Evolutionary conservation across 2,329 filamentous ascomycete species (phyloP).

Genomic region (Neonectria punicea): DNA sequence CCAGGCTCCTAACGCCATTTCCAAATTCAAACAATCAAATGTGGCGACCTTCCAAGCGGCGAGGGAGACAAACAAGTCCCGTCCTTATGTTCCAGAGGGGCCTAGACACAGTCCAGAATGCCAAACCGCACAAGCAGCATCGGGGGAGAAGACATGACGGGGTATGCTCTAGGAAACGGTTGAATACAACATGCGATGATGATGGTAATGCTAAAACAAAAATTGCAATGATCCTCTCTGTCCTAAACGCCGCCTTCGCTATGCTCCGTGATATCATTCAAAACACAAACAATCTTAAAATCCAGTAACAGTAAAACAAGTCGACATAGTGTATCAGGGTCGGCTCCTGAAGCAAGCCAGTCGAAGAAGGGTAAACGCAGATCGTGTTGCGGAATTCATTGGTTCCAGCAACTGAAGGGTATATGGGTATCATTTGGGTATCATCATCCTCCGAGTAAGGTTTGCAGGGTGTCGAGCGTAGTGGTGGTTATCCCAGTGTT

Average conservation of each 20-base stretch:
- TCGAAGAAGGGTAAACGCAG: slow-evolving; percentile 36
- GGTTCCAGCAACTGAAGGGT: slow-evolving; percentile 35
- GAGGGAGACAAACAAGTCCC: slow-evolving; percentile 18
- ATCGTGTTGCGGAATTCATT: slow-evolving; percentile 30
- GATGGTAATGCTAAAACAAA: slow-evolving; percentile 33
- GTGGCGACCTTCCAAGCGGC: slow-evolving; percentile 14
- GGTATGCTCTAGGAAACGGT: slow-evolving; percentile 26
- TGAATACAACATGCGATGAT: slow-evolving; percentile 27
- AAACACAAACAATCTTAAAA: slow-evolving; percentile 36
- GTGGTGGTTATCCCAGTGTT: slow-evolving; percentile 55
- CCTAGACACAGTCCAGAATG: slow-evolving; percentile 24
- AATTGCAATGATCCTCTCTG: slow-evolving; percentile 36
- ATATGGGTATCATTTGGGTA: slow-evolving; percentile 47
- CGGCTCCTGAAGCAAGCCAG: slow-evolving; percentile 29
- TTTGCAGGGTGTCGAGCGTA: slow-evolving; percentile 26
- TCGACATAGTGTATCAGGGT: slow-evolving; percentile 23
- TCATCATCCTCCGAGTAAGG: slow-evolving; percentile 35
- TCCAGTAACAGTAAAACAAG: slow-evolving; percentile 17
- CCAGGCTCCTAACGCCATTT: slow-evolving; percentile 29
- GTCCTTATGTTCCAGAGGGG: slow-evolving; percentile 22
- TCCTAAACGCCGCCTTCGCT: slow-evolving; percentile 53
- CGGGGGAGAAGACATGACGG: slow-evolving; percentile 17
- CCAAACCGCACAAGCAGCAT: slow-evolving; percentile 1
- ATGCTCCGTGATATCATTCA: slow-evolving; percentile 50
- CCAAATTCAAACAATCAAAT: slow-evolving; percentile 19